A percentile compares a stretch with the other conserved stretches of the same genome.
phyloP scores from a whole-genome alignment of 495 filamentous ascomycete species.

The Podospora fimiseda region DNA sequence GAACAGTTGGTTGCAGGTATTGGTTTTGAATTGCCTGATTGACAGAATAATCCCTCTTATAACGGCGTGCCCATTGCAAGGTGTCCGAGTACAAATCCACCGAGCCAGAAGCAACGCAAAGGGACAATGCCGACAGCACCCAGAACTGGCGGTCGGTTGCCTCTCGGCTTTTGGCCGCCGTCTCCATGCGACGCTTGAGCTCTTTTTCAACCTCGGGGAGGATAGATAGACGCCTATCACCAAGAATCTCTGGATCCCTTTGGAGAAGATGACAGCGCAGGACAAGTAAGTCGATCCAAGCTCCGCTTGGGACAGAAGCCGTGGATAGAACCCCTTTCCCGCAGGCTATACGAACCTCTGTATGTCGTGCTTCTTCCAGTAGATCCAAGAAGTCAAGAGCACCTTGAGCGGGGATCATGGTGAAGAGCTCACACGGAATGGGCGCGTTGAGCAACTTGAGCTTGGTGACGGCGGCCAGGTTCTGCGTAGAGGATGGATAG shows the following conservation, averaged over 20 bases:
- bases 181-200: slow-evolving; percentile 8
- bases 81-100: slow-evolving; percentile 19
- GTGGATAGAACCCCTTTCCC: neutral
- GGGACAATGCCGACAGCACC: slow-evolving; percentile 14
- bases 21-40: neutral
- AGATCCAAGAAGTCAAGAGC: neutral
- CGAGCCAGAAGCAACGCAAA: slow-evolving; percentile 18
- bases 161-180: slow-evolving; percentile 7
- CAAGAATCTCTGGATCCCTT: neutral
- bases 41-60: slow-evolving; percentile 10
- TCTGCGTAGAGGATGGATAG: neutral
- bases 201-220: neutral
- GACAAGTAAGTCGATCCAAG: neutral
- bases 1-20: neutral
- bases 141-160: slow-evolving; percentile 7
- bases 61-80: slow-evolving; percentile 18
- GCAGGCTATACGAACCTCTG: neutral
- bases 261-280: neutral
- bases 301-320: neutral
- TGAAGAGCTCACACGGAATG: slow-evolving; percentile 8
- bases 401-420: neutral
- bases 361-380: neutral
- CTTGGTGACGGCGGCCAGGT: neutral
- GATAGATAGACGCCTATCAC: neutral
- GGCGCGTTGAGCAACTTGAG: slow-evolving; percentile 7